These are phyloP conservation scores for Tuber calosporum DNA, from an alignment of 495 filamentous ascomycete genomes.

Conservation along the genomic window DNA sequence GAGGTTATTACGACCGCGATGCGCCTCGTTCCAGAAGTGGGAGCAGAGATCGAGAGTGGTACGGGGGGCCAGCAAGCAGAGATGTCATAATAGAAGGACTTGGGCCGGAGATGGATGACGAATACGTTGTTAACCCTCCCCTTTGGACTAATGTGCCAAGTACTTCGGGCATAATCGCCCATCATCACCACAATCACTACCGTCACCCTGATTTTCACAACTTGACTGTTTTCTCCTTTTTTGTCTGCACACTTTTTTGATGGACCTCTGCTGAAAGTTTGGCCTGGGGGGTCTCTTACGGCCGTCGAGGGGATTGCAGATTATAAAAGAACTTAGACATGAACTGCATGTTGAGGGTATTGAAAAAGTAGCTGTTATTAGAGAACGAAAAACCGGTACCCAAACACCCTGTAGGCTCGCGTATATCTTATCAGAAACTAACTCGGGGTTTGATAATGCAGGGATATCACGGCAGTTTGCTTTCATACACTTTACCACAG, in stretches of 20 bases:
- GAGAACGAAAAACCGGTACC: conserved; percentile 60
- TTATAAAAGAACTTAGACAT: conserved; percentile 55
- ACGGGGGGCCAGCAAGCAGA: conserved; percentile 34
- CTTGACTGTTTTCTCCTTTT: conserved; percentile 20
- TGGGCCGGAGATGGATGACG: conserved; percentile 40
- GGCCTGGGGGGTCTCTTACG: conserved; percentile 33
- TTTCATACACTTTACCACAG: conserved; percentile 58
- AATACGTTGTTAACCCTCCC: conserved; percentile 44
- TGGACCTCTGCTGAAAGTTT: conserved; percentile 43
- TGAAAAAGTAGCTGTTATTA: conserved; percentile 60
- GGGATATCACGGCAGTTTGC: conserved; percentile 58
- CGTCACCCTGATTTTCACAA: conserved; percentile 11
- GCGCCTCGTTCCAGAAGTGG: conserved; percentile 30
- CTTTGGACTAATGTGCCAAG: conserved; percentile 26
- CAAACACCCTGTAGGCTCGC: conserved; percentile 5
- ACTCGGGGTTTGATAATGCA: conserved; percentile 36
- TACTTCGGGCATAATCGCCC: conserved; percentile 14
- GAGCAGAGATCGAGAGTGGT: conserved; percentile 39
- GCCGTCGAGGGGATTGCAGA: conserved; percentile 46
- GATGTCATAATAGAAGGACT: conserved; percentile 42
- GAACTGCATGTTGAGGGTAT: conserved; percentile 54
- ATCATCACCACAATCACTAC: conserved; percentile 25
- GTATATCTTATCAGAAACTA: conserved; percentile 8
- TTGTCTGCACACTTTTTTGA: conserved; percentile 25
- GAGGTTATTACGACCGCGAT: conserved; percentile 37